A percentile compares a stretch with the other conserved stretches of the same genome.
These are phyloP conservation scores for Aspergillus japonicus DNA, from an alignment of 2,329 filamentous ascomycete genomes.

Conservation along the genomic window DNA sequence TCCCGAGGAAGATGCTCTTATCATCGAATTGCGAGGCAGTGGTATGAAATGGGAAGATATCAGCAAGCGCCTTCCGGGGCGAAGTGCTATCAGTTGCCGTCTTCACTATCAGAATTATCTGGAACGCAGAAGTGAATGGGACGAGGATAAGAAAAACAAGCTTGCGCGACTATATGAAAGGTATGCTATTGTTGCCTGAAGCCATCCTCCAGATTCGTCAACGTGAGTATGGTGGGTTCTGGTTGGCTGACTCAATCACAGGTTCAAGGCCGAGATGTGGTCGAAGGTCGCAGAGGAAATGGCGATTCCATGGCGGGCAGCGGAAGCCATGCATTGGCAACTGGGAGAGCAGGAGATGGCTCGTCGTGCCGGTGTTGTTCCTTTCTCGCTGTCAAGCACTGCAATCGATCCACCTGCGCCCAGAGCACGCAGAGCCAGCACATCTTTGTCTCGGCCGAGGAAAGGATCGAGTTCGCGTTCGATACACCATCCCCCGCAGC, in stretches of 20 bases:
- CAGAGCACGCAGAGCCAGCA: conserved; percentile 38
- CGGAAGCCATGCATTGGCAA: conserved; percentile 98
- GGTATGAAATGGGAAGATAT: conserved; percentile 99
- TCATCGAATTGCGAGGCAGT: conserved; percentile 83
- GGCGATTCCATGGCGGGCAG: conserved; percentile 90
- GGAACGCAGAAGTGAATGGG: conserved; percentile 89
- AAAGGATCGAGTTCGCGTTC: conserved; percentile 42
- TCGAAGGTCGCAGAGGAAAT: conserved; percentile 92
- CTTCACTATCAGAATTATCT: conserved; percentile 97
- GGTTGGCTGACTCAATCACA: conserved; percentile 40
- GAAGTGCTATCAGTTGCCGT: conserved; percentile 90
- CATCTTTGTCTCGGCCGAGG: conserved; percentile 40
- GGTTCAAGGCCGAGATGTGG: conserved; percentile 99
- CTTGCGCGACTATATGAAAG: conserved; percentile 91
- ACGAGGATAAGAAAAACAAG: conserved; percentile 97
- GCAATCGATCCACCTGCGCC: conserved; percentile 50
- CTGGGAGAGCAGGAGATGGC: conserved; percentile 94
- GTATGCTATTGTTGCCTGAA: conserved; percentile 54
- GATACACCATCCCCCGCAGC: conserved; percentile 32
- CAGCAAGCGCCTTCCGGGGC: conserved; percentile 81
- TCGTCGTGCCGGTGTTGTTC: conserved; percentile 80
- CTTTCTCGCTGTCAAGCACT: conserved; percentile 69
- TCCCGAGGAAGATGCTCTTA: conserved; percentile 84
- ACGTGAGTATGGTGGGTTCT: conserved; percentile 7
- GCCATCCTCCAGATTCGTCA: conserved; percentile 4